Percentiles rank a stretch among this genome's conserved stretches.
Evolutionary conservation across 1,139 yeast genomes (phyloP).

Genomic region (Kazachstania sp.): DNA sequence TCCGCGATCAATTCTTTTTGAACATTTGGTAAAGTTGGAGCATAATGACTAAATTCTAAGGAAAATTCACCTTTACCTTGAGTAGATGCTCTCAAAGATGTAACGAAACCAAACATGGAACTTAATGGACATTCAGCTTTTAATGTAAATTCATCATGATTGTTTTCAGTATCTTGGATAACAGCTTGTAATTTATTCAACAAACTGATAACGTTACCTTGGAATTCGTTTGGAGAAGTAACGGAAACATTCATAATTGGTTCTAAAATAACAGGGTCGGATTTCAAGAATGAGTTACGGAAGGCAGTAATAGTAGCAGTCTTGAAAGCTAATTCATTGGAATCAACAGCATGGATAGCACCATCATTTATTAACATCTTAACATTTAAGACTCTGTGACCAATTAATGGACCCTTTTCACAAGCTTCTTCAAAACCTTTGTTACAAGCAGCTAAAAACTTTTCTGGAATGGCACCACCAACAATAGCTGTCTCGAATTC

Average conservation of each 20-base stretch:
- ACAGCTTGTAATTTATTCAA: constrained; percentile 88
- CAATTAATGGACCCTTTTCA: constrained; percentile 94
- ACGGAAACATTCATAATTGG: constrained; percentile 93
- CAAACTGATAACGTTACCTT: constrained; percentile 84
- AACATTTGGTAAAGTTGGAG: constrained; percentile 84
- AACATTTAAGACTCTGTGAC: constrained; percentile 88
- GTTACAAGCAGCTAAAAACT: constrained; percentile 86
- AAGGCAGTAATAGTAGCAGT: constrained; percentile 90
- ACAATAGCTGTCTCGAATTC: constrained; percentile 78
- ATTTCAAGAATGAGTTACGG: constrained; percentile 76
- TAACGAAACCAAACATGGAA: constrained; percentile 93
- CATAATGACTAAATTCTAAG: constrained; percentile 85
- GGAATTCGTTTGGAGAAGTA: constrained; percentile 94
- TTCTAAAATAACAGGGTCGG: constrained; percentile 83
- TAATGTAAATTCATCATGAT: constrained; percentile 88
- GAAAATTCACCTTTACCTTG: constrained; percentile 99
- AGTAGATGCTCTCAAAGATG: constrained; percentile 89
- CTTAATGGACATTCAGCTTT: constrained; percentile 92
- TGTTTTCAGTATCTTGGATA: constrained; percentile 88
- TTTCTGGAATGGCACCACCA: constrained; percentile 96
- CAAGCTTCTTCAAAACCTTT: constrained; percentile 93
- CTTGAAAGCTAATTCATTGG: constrained; percentile 90
- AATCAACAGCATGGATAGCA: constrained; percentile 94
- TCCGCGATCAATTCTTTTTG: constrained; percentile 88
- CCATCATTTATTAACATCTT: constrained; percentile 95